Evolutionary conservation across 306 rosid species (phyloP).

Genomic region (Pyrus communis): DNA sequence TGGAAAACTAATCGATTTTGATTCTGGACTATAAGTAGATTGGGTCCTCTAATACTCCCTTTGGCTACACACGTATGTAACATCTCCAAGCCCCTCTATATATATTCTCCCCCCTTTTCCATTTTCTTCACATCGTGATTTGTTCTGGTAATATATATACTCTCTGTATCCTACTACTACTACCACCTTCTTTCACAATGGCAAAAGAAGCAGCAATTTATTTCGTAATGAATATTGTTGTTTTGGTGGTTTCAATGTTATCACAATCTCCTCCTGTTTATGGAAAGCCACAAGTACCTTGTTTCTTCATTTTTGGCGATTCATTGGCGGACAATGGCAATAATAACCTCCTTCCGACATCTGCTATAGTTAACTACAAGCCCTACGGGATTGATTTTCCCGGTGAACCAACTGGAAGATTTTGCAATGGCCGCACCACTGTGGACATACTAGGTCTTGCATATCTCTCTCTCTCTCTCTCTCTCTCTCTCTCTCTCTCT

Average conservation of each 20-base stretch:
- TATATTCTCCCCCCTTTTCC: not conserved
- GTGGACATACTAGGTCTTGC: conserved; percentile 13
- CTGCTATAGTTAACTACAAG: conserved; percentile 21
- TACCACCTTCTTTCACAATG: not conserved
- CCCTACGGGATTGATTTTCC: conserved; percentile 61
- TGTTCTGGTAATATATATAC: not conserved
- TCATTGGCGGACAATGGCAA: not conserved
- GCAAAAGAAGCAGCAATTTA: not conserved
- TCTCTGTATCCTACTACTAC: not conserved
- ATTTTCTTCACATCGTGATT: not conserved
- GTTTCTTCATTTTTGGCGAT: not conserved
- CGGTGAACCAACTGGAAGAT: conserved; percentile 41
- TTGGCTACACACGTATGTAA: not conserved
- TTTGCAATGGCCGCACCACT: conserved; percentile 29
- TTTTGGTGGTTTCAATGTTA: not conserved
- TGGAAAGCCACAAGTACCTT: not conserved
- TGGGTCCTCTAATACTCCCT: not conserved
- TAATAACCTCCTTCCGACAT: not conserved
- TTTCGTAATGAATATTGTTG: not conserved
- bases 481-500: not conserved
- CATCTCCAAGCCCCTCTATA: not conserved
- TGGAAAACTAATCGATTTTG: not conserved
- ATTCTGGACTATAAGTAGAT: not conserved
- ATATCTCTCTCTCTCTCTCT: not conserved
- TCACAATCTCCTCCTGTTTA: not conserved